These are phyloP conservation scores for Backusella australiensis DNA, from an alignment of 192 early-diverging fungal genomes.

Conservation along the genomic window DNA sequence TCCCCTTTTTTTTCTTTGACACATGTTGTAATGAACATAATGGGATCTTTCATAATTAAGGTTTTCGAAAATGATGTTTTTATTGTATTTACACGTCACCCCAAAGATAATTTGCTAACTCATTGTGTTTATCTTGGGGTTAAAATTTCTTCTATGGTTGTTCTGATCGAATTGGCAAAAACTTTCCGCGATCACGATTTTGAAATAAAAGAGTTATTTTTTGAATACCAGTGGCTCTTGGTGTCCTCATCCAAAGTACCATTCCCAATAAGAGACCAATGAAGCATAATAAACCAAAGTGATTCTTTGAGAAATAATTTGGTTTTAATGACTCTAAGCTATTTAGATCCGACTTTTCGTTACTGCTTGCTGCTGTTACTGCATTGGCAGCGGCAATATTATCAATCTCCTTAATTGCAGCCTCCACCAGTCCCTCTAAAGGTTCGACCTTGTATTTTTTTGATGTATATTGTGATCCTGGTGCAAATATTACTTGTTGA, in stretches of 20 bases:
- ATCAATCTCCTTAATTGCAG: neutral
- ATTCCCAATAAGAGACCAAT: neutral
- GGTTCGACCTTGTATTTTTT: neutral
- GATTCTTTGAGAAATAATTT: constrained; percentile 1
- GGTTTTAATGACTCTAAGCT: neutral
- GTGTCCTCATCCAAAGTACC: neutral
- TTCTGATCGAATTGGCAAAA: neutral
- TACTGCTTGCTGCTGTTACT: neutral
- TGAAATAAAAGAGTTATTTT: neutral
- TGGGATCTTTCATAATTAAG: neutral
- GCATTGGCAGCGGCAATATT: neutral
- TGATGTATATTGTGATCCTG: neutral
- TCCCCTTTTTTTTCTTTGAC: neutral
- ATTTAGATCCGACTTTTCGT: neutral
- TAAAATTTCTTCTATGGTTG: neutral
- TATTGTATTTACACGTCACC: neutral
- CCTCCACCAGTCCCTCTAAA: neutral
- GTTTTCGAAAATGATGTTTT: neutral
- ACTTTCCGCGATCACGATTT: neutral
- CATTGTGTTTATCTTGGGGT: neutral
- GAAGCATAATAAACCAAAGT: neutral
- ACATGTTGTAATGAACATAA: neutral
- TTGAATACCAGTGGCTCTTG: neutral
- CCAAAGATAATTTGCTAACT: neutral
- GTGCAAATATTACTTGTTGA: neutral